Evolutionary conservation across 768 basidiomycete species (phyloP).

Genomic region (Collybia sp.): DNA sequence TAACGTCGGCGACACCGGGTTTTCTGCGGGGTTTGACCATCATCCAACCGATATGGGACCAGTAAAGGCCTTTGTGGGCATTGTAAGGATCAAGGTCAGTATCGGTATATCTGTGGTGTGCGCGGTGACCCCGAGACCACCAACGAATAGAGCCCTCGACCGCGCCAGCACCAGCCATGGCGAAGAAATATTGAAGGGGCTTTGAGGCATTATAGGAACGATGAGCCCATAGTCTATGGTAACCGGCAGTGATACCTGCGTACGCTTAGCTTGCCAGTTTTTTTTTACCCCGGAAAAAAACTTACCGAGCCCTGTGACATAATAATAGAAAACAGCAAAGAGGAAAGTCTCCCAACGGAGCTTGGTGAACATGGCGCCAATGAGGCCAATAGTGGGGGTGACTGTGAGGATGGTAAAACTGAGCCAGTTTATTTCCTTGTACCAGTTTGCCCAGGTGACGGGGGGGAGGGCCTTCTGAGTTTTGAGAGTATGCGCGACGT

Average conservation of each 20-base stretch:
- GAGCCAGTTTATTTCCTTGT: slow-evolving; percentile 72
- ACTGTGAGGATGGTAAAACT: slow-evolving; percentile 67
- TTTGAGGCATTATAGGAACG: slow-evolving; percentile 89
- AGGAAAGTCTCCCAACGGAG: slow-evolving; percentile 71
- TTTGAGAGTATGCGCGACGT: slow-evolving; percentile 71
- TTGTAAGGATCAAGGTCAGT: slow-evolving; percentile 96
- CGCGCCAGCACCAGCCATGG: slow-evolving; percentile 84
- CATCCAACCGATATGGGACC: slow-evolving; percentile 93
- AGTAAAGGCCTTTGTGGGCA: slow-evolving; percentile 83
- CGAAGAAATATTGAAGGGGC: slow-evolving; percentile 81
- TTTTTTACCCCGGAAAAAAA: background rate
- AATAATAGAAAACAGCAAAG: slow-evolving; percentile 36
- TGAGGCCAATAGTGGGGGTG: slow-evolving; percentile 68
- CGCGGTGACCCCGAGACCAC: slow-evolving; percentile 98
- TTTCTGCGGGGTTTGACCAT: slow-evolving; percentile 83
- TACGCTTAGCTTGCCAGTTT: background rate
- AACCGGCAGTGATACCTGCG: slow-evolving; percentile 84
- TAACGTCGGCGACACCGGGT: slow-evolving; percentile 88
- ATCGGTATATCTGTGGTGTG: slow-evolving; percentile 96
- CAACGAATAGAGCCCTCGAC: slow-evolving; percentile 97
- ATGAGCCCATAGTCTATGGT: slow-evolving; percentile 97
- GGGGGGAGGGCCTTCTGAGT: slow-evolving; percentile 67
- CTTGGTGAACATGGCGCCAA: slow-evolving; percentile 64
- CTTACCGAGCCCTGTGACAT: slow-evolving; percentile 63
- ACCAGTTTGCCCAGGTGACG: slow-evolving; percentile 52